Base-by-base conservation (phyloP, 1,139 yeast species). In the Candida sanyaensis region DNA sequence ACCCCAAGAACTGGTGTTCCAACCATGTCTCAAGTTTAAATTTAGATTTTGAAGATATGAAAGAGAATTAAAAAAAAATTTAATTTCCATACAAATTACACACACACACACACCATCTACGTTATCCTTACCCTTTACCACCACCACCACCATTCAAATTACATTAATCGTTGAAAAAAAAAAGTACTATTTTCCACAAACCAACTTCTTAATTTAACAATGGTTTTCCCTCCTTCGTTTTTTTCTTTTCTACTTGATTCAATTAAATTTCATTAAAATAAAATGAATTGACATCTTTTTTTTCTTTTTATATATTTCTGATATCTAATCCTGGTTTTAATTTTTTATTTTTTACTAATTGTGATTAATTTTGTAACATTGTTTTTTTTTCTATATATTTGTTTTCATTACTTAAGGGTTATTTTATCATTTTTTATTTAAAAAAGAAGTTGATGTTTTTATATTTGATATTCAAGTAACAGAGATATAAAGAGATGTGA, bases 1-100 rank as follows among this genome's bases (percentile, higher is more conserved):
- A 71, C 80, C 52, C 80, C 86, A 57, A 84, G 87, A 73, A 86
- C 88, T 51, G 96, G 96, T 65, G 88, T 88, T 50, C 96, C 96
- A 73, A 82, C 95, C 63, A 84, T 87, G 80, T 81, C 96, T 52
- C 93, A 87, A 77, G 96, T 87, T 65, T 85, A 77, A 74, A 37
- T 24, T 11, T 36, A 24, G 29, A 24, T 24, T 24, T 24, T 24
- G n/a, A n/a, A n/a, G n/a, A n/a, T n/a, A n/a, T n/a, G n/a, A n/a
- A n/a, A n/a, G n/a, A n/a, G n/a, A n/a, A n/a, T n/a, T n/a, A n/a
- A n/a, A n/a, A n/a, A n/a, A n/a, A 77, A 74, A 37, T 24, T 11
- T 36, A 24, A 21, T 17, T 17, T 17, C 21, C 21, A 17, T 3
- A 2, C 21, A 17, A 17, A 17, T 17, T 17, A 2, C 3, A 17